Percentiles rank a stretch among this genome's conserved stretches.
phyloP scores from a whole-genome alignment of 2,329 filamentous ascomycete genomes.

The Iodosphaeria phyllophila region DNA sequence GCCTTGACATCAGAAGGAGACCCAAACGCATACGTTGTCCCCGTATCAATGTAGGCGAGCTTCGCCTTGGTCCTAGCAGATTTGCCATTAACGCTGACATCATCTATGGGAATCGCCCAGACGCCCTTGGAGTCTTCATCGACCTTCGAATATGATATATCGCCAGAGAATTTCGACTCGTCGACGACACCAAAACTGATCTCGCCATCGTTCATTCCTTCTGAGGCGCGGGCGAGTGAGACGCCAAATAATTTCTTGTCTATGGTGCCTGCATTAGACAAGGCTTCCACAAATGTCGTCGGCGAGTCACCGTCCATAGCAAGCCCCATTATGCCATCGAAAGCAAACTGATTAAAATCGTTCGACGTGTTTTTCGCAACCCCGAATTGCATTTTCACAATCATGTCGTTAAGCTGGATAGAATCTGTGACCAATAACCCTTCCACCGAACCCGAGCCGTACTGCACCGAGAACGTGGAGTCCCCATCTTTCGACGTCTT shows the following conservation, averaged over 20 bases:
- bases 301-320: constrained; percentile 40
- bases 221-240: constrained; percentile 45
- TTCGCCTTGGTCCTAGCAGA: constrained; percentile 33
- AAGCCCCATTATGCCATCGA: constrained; percentile 75
- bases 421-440: constrained; percentile 50
- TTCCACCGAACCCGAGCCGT: constrained; percentile 58
- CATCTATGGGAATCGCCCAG: constrained; percentile 58
- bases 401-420: constrained; percentile 46
- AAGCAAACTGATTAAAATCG: constrained; percentile 61
- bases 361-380: constrained; percentile 51
- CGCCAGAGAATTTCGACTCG: constrained; percentile 43
- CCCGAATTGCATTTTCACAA: constrained; percentile 49
- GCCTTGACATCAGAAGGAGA: constrained; percentile 45
- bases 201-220: constrained; percentile 53
- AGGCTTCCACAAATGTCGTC: constrained; percentile 47
- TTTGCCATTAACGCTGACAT: constrained; percentile 42
- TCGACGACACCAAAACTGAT: constrained; percentile 61
- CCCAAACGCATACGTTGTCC: constrained; percentile 63
- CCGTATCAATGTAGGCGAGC: constrained; percentile 63
- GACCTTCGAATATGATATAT: constrained; percentile 46
- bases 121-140: constrained; percentile 18
- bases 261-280: constrained; percentile 38
- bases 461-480: constrained; percentile 45
- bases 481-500: constrained; percentile 34
- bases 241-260: constrained; percentile 50